phyloP scores from a whole-genome alignment of 345 rosid species.

The Eucalyptus cloeziana region DNA sequence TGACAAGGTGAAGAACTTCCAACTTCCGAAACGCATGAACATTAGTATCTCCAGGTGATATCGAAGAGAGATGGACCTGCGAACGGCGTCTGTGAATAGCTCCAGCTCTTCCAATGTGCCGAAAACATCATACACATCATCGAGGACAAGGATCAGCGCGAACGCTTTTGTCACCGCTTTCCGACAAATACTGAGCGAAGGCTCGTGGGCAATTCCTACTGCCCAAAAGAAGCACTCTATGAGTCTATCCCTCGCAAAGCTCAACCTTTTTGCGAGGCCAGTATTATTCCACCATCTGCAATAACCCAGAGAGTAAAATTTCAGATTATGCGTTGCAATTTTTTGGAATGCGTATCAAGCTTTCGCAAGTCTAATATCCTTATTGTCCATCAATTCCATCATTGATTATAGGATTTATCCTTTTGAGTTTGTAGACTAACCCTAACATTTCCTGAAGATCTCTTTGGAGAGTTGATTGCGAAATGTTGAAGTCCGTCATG shows the following conservation, averaged over 20 bases:
- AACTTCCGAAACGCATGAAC: not conserved
- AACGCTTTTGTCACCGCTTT: slow-evolving; percentile 21
- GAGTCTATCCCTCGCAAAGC: slow-evolving; percentile 32
- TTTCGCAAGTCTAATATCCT: not conserved
- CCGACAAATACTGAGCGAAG: slow-evolving; percentile 6
- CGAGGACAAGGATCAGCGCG: slow-evolving; percentile 13
- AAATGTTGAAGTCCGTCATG: slow-evolving; percentile 22
- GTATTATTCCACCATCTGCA: slow-evolving; percentile 29
- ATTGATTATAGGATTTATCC: not conserved
- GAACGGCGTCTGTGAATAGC: slow-evolving; percentile 20
- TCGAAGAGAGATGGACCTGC: not conserved
- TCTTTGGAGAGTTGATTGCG: slow-evolving; percentile 10
- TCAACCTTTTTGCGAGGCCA: slow-evolving; percentile 8
- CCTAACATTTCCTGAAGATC: slow-evolving; percentile 16
- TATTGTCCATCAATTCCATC: not conserved
- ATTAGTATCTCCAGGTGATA: not conserved
- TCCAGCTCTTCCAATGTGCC: slow-evolving; percentile 25
- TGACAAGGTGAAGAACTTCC: not conserved
- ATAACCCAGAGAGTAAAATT: not conserved
- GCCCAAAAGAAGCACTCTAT: slow-evolving; percentile 40
- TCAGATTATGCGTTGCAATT: not conserved
- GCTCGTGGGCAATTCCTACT: slow-evolving; percentile 12
- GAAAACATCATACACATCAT: slow-evolving; percentile 33
- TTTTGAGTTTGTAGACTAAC: not conserved
- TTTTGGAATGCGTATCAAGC: not conserved